Evolutionary conservation across 371 early-diverging fungal genomes (phyloP), one percentile per base, ranked within the genome.

Genomic region (Paraphysoderma sedebokerense): DNA sequence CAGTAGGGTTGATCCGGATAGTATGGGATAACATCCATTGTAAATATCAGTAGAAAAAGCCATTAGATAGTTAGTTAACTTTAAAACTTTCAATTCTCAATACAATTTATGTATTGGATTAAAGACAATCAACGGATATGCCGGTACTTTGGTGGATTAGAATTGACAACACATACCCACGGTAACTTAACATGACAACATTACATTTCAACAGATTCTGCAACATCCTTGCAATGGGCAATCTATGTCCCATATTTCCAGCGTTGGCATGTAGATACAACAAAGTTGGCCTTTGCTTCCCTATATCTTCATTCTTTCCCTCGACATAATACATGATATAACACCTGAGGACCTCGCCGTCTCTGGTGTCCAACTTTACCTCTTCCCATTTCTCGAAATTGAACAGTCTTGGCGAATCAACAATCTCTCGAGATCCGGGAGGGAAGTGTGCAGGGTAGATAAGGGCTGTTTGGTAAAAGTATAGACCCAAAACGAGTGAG

Each of bases 191-290:
- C 88, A 93, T 85, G 39, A 89, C 80, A 13, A 96, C 77, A 56
- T 96, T 92, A 62, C 77, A 77, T 22, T 71, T 66, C 24, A 71
- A 67, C 44, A 58, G 55, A 17, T 66, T 60, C 50, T 79, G 62
- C 45, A 93, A 65, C 9, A 72, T 55, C 49, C 74, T 66, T 12
- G 91, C 90, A 50, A 92, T 83, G 17, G 93, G 88, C 33, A 91
- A 61, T 19, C 92, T 76, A 52, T 92, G 91, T 26, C 95, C 82
- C 82, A 92, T 85, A 59, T 95, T 95, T 26, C 96, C 96, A 15
- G 93, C 92, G 57, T 95, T 95, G 22, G 92, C 85, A 59, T 91
- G 95, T 52, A 81, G 80, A 52, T 83, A 90, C 9, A 92, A 56
- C 38, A 93, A 61, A 0, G 92, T 87, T 22, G 83, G 77, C 22